Evolutionary conservation across 2,329 filamentous ascomycete species (phyloP).

Genomic region (Zymoseptoria pseudotritici): DNA sequence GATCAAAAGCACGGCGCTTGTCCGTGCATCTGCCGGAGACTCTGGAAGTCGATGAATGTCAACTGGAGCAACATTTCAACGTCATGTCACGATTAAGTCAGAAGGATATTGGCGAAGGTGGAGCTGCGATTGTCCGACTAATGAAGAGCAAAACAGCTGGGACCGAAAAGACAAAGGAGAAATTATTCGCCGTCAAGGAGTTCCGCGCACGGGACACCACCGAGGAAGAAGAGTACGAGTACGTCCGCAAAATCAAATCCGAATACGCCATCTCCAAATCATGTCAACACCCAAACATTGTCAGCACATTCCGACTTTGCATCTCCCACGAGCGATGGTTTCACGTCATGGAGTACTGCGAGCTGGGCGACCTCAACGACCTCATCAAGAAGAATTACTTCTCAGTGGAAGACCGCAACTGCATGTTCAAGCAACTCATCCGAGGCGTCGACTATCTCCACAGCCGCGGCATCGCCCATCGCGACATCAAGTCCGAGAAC

Average conservation of each 20-base stretch:
- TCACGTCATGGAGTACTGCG: conserved; percentile 90
- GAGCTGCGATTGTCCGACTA: conserved; percentile 72
- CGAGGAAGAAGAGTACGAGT: conserved; percentile 62
- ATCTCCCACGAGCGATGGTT: conserved; percentile 67
- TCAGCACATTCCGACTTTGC: conserved; percentile 71
- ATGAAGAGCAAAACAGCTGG: conserved; percentile 64
- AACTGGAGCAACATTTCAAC: conserved; percentile 41
- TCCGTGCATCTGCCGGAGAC: conserved; percentile 26
- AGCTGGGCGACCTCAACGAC: conserved; percentile 70
- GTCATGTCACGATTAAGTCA: conserved; percentile 65
- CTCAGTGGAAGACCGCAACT: conserved; percentile 61
- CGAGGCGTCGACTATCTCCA: conserved; percentile 79
- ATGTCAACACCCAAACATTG: conserved; percentile 78
- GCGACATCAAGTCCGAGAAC: conserved; percentile 87
- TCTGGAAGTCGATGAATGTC: conserved; percentile 34
- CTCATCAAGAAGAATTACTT: conserved; percentile 65
- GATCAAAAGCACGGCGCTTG: conserved; percentile 29
- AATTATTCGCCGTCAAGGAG: conserved; percentile 79
- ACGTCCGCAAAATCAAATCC: conserved; percentile 83
- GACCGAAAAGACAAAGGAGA: conserved; percentile 32
- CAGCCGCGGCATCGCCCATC: conserved; percentile 75
- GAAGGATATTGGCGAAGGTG: conserved; percentile 72
- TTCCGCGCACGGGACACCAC: conserved; percentile 65
- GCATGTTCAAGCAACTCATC: conserved; percentile 83
- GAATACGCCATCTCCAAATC: conserved; percentile 85